Base-by-base conservation (phyloP, 164 flowering plant species). In the Liquidambar formosana region DNA sequence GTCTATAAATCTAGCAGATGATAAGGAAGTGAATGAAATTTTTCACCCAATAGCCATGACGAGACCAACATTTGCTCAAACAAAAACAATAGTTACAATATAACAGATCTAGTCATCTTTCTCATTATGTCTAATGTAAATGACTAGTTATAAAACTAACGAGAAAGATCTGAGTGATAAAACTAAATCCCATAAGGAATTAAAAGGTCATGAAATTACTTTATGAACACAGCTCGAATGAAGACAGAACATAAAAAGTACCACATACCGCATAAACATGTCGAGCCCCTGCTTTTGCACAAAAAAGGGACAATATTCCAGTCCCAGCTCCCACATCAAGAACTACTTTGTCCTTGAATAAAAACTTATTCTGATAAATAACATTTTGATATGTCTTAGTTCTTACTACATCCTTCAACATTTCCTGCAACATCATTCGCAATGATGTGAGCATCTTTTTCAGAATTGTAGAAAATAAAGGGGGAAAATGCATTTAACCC, bases 251-350 rank as follows among this genome's bases (percentile, higher is more conserved):
- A 33, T 33, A 12, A 15, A 56, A 51, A 66, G 8, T 9, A 62
- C 61, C 46, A 76, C 93, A 65, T 83, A 95, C 99, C 67, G 99
- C 97, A 74, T 91, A 95, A 69, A 95, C 97, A 86, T 93, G 99
- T 57, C 88, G 83, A 27, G 99, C 99, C 53, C 99, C 99, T 54
- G 91, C 97, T 84, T 93, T 95, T 21, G 99, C 99, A 85, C 99
- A 95, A 70, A 95, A 95, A 25, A 95, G 86, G 58, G 99, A 95
- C 72, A 95, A 75, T 46, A 95, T 95, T 63, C 99, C 99, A 67
- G 99, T 95, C 60, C 99, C 99, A 64, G 99, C 99, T 47, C 99
- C 99, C 41, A 95, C 99, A 79, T 95, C 99, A 80, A 95, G 93
- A 63, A 95, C 97, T 3, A 95, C 75, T 76, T 95, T 95, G 74